Evolutionary conservation across 2,329 filamentous ascomycete species (phyloP), one percentile per base, ranked within the genome.

Genomic region (Penicillium olsonii): DNA sequence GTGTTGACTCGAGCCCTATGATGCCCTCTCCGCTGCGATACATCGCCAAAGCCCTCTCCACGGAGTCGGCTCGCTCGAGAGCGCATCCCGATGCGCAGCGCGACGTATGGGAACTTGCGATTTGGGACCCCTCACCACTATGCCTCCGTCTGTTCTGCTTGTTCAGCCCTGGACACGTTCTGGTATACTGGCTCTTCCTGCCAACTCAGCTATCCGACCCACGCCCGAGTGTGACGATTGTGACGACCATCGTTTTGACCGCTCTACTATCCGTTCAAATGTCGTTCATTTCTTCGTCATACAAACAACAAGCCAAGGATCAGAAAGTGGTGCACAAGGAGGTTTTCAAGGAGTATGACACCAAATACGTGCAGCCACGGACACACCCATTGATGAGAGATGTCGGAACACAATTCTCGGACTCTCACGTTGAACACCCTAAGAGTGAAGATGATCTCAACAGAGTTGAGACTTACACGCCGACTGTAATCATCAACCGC

Each of bases 331-430:
- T 99, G 50, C 90, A 95, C 60, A 90, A 87, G 61, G 89, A 97
- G 71, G 92, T 97, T 5, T 80, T 97, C 72, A 87, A 91, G 67
- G 94, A 99, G 72, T 99, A 99, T 67, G 90, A 97, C 67, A 89
- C 84, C 60, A 99, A 99, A 74, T 96, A 87, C 65, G 94, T 99
- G 1, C 90, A 95, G 64, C 94, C 94, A 2, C 82, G 86, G 10
- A 82, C 95, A n/a, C 88, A 95, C 60, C 88, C 87, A 7, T 78
- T 88, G 5, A 88, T 95, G 57, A 78, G 85, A 57, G 83, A 87
- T 63, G 90, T 92, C 1, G 88, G 84, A 5, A 94, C 88, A 1
- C 92, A 97, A 68, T 86, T 87, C 50, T 84, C 83, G 0, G 67
- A 72, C 54, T 68, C 62, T 55, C 68, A 63, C 58, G 69, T 50